Base-by-base conservation (phyloP, 2,329 filamentous ascomycete genomes). In the Magnaporthales sp. region DNA sequence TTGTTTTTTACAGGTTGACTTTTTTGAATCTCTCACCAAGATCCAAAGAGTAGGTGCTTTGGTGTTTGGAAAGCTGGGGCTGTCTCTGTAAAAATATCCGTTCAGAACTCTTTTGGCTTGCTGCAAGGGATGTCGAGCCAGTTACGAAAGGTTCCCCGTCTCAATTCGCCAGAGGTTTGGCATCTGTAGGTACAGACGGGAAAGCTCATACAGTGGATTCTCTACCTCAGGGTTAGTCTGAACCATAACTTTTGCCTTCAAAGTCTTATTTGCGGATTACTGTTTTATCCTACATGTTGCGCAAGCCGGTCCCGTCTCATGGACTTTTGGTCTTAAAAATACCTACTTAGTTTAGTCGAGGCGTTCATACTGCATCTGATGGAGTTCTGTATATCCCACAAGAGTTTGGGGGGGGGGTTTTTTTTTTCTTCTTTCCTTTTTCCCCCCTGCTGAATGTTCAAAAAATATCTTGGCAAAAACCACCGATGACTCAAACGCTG, bases 371-470 rank as follows among this genome's bases (percentile, higher is more conserved):
- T 62, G 27, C 60, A 62, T 62, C 60, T 27, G 60, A 24, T 9
- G 60, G 60, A 62, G 60, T 29, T 62, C 30, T 62, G 60, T 62
- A 24, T 29, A 62, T 62, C 60, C 54, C 54, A 58, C 24, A 24
- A 13, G 9, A 22, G n/a, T 26, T 62, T 62, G 22, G 22, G 15
- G 13, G 13, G 22, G 22, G 15, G 13, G 13, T 62, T 31, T 62
- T 62, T 8, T 8, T 22, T 26, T 62, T 13, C 31, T n/a, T 13
- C n/a, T 51, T 29, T 26, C 13, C 27, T 5, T 62, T n/a, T 10
- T n/a, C 26, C 26, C n/a, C n/a, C n/a, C n/a, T n/a, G 60, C 11
- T 29, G 60, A 62, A 62, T 62, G 15, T 62, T 31, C 15, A 24
- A 62, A 26, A 27, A 1, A 15, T 10, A 58, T 22, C 9, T 26